Conservation (phyloP, 257 asterid genomes). For the Fraxinus anomala region DNA sequence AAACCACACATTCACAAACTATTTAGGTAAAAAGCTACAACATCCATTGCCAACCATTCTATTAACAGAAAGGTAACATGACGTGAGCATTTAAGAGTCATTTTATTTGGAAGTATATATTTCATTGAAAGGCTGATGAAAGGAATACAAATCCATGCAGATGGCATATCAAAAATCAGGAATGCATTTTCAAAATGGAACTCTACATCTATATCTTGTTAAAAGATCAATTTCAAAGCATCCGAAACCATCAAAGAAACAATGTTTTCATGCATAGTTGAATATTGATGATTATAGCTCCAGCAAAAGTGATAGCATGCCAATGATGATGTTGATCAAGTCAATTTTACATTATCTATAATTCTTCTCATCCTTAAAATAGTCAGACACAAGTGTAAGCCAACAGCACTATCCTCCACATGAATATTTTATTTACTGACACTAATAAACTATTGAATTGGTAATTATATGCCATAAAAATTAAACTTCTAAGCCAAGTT, state of each 20-base stretch:
- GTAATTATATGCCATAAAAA: not conserved
- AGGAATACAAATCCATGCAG: constrained; percentile 17
- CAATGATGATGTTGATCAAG: not conserved
- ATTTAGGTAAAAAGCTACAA: constrained; percentile 15
- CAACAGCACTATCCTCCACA: not conserved
- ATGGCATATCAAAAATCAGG: not conserved
- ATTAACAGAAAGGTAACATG: constrained; percentile 1
- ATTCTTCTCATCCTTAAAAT: not conserved
- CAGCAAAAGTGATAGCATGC: constrained; percentile 1
- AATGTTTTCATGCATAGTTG: not conserved
- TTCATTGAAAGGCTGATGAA: not conserved
- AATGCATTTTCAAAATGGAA: constrained; percentile 19
- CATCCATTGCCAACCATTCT: constrained; percentile 11
- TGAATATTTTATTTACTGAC: not conserved
- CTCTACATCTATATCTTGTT: constrained; percentile 7
- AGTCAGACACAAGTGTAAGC: not conserved
- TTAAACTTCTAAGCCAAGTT: not conserved
- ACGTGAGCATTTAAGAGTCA: constrained; percentile 6
- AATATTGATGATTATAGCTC: not conserved
- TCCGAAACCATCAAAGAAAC: not conserved
- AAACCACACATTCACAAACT: constrained; percentile 6
- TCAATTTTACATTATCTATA: not conserved
- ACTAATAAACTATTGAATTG: not conserved
- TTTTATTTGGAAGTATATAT: not conserved
- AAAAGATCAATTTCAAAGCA: constrained; percentile 14